Conservation (phyloP, 176 grass and related monocot genomes). For the Triticum aestivum region IWGSC_CS_RefSeq_v2.1 NC_057798.1:65627571-65628070, state of each 20-base stretch:
- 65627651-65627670: constrained; percentile 36
- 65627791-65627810: no score
- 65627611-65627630: constrained; percentile 35
- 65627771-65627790: no score
- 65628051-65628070: no score
- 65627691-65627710: background rate
- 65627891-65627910: background rate
- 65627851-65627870: background rate
- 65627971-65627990: background rate
- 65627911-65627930: background rate
- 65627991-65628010: no score
- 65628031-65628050: background rate
- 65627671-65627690: background rate
- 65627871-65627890: background rate
- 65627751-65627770: no score
- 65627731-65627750: no score
- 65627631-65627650: constrained; percentile 32
- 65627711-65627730: background rate
- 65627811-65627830: background rate
- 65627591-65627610: constrained; percentile 52
- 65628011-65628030: no score
- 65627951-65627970: background rate
- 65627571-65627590: constrained; percentile 44
- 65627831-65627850: background rate
- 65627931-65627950: background rate